Evolutionary conservation across 192 early-diverging fungal genomes (phyloP), one percentile per base, ranked within the genome.

Genomic region (Piromyces finnis): DNA sequence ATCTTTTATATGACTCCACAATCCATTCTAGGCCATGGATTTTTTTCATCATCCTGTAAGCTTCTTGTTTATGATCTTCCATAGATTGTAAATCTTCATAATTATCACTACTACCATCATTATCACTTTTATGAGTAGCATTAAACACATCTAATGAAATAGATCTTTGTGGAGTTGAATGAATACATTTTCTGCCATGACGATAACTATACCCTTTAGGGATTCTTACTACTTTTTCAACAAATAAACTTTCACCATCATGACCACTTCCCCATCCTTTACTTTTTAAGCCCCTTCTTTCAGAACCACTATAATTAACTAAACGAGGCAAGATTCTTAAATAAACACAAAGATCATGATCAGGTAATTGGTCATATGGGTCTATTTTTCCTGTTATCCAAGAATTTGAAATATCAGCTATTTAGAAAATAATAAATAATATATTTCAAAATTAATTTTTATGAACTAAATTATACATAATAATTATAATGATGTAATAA

Each of bases 271-370:
- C 90, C 94, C 94, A 95, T 22, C 88, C 89, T 29, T 91, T 68
- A 29, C 80, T 79, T 80, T 84, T 79, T 4, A 84, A 77, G 0
- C 82, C 83, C 77, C 77, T 80, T 30, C 88, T 87, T n/a, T 88
- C 81, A 0, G 89, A 91, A 13, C 91, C 91, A 29, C 90, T 87
- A 84, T 95, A 95, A 15, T 86, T 84, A 26, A 85, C 83, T 17
- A 95, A 85, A 29, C 90, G 91, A 0, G 94, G 94, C 1, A 94
- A 81, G 1, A 94, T 87, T 17, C 93, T 86, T 27, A 95, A 80
- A 5, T 87, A 92, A 14, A 94, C 91, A 36, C 86, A 81, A 28
- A 95, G 78, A 81, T 94, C 94, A 81, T 92, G 89, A 77, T 86
- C 85, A 12, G 91, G 87, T 29, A 86, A 81, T 36, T 78, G 79